Conservation (phyloP, 331 rosid species). For the Pyrus hybrid region DNA sequence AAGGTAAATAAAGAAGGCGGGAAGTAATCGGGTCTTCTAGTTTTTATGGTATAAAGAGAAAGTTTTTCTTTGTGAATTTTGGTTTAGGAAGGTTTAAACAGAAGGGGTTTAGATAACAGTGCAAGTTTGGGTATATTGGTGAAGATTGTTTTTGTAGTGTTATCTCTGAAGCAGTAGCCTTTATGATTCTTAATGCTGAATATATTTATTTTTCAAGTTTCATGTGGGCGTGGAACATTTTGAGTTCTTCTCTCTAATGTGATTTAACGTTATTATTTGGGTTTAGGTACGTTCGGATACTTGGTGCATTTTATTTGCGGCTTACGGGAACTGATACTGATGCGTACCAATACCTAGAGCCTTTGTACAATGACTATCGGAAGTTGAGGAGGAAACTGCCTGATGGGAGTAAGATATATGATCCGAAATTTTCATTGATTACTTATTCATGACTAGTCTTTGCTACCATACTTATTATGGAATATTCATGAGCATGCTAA, state of each 20-base stretch:
- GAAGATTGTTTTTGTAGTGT: not conserved
- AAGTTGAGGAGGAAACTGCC: slow-evolving; percentile 58
- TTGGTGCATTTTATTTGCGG: slow-evolving; percentile 91
- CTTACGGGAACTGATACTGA: slow-evolving; percentile 84
- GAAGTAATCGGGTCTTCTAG: not conserved
- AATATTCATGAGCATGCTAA: not conserved
- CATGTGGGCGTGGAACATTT: not conserved
- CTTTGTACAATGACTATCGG: slow-evolving; percentile 78
- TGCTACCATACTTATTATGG: not conserved
- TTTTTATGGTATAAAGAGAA: not conserved
- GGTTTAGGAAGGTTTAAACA: not conserved
- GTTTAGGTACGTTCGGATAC: slow-evolving; percentile 74
- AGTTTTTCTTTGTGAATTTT: not conserved
- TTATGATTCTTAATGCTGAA: not conserved
- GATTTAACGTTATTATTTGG: not conserved
- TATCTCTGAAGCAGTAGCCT: not conserved
- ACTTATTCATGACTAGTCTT: not conserved
- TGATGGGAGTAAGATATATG: slow-evolving; percentile 63
- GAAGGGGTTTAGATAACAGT: not conserved
- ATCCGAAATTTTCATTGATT: not conserved
- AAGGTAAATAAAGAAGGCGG: not conserved
- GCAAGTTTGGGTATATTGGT: not conserved
- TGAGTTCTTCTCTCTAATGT: too few relatives aligned
- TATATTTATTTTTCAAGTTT: not conserved
- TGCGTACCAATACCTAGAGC: slow-evolving; percentile 81